These are phyloP conservation scores for Dryas octopetala DNA, from an alignment of 306 rosid genomes.

Conservation along the genomic window DNA sequence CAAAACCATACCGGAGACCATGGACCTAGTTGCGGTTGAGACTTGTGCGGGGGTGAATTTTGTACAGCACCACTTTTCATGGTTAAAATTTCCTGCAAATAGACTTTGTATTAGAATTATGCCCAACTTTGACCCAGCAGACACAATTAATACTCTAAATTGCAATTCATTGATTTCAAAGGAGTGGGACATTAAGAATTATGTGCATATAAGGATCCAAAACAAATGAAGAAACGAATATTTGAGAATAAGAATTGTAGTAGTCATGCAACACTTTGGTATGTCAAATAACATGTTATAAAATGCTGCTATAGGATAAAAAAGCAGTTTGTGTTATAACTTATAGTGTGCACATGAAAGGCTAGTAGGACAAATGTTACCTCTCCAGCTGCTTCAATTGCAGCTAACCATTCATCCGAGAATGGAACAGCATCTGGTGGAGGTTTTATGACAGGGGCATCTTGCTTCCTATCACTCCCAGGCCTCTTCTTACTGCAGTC, in stretches of 20 bases:
- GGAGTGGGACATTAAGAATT: not conserved
- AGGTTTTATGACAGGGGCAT: slow-evolving; percentile 44
- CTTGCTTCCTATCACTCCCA: slow-evolving; percentile 37
- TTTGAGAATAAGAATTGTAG: not conserved
- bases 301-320: not conserved
- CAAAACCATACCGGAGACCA: slow-evolving; percentile 82
- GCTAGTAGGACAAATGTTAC: slow-evolving; percentile 31
- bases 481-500: slow-evolving; percentile 45
- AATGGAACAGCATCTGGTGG: slow-evolving; percentile 67
- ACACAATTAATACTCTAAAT: not conserved
- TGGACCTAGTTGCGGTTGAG: slow-evolving; percentile 73
- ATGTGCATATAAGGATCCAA: not conserved
- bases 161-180: not conserved
- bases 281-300: not conserved
- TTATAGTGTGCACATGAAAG: not conserved
- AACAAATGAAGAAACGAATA: not conserved
- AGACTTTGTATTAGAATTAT: slow-evolving; percentile 22
- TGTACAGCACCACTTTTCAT: slow-evolving; percentile 86
- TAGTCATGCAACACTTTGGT: not conserved
- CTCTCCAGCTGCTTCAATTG: slow-evolving; percentile 98
- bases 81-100: slow-evolving; percentile 72
- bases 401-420: slow-evolving; percentile 96
- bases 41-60: slow-evolving; percentile 83
- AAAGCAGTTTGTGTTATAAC: not conserved
- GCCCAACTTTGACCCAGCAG: not conserved